Percentiles rank a stretch among this genome's conserved stretches.
These are phyloP conservation scores for Kalmusia sp. DNA, from an alignment of 2,329 filamentous ascomycete species.

Conservation along the genomic window DNA sequence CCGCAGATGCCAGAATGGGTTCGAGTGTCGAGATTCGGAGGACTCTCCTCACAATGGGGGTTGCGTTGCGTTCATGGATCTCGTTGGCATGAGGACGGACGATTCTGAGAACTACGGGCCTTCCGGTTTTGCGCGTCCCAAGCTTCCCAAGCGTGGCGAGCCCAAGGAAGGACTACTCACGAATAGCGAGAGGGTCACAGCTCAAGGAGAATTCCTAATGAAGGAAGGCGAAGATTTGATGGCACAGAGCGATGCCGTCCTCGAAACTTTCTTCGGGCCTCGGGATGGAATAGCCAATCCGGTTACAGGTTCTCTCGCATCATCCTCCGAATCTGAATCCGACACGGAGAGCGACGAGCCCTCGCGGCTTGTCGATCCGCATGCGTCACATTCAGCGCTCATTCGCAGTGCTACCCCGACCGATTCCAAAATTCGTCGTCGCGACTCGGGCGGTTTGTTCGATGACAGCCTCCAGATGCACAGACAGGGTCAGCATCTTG, in stretches of 20 bases:
- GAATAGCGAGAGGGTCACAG: neutral
- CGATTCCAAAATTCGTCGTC: neutral
- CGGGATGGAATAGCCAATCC: neutral
- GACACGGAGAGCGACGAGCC: too few relatives aligned
- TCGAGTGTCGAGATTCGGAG: neutral
- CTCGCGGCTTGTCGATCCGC: too few relatives aligned
- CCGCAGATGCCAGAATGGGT: neutral
- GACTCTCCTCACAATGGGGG: slow-evolving; percentile 1
- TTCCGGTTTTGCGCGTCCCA: too few relatives aligned
- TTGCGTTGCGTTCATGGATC: neutral
- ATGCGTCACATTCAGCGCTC: too few relatives aligned
- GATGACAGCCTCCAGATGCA: slow-evolving; percentile 1
- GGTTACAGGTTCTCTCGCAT: too few relatives aligned
- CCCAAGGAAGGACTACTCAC: neutral
- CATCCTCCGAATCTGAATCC: too few relatives aligned
- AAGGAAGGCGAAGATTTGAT: neutral
- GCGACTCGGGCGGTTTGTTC: neutral
- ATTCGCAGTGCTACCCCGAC: too few relatives aligned
- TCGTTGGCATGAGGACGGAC: too few relatives aligned
- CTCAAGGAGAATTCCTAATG: slow-evolving; percentile 1
- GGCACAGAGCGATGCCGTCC: neutral
- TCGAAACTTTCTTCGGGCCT: neutral
- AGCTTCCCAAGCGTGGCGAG: neutral
- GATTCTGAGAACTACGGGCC: too few relatives aligned
- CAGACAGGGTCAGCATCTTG: neutral